phyloP scores from a whole-genome alignment of 2,329 filamentous ascomycete genomes.

The Fusarium anguioides region DNA sequence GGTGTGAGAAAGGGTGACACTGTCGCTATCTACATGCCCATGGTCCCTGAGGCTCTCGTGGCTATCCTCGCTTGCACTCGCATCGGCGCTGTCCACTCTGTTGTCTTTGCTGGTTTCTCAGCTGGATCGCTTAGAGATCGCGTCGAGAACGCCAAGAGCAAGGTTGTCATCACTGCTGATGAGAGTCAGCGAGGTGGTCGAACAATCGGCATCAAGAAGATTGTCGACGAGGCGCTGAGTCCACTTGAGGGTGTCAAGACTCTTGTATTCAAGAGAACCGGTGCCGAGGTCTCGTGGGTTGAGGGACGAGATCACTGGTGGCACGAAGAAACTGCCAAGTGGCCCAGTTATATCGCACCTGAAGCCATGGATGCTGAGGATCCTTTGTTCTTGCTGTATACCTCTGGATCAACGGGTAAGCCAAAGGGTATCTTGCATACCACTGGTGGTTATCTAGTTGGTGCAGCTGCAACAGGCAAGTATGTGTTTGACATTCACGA shows the following conservation, averaged over 20 bases:
- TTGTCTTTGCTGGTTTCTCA: conserved; percentile 95
- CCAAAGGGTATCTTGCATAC: conserved; percentile 97
- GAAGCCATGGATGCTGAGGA: conserved; percentile 90
- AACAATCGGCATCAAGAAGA: conserved; percentile 93
- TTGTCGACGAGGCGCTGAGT: conserved; percentile 90
- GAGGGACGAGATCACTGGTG: conserved; percentile 89
- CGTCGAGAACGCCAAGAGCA: conserved; percentile 85
- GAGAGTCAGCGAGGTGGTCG: conserved; percentile 95
- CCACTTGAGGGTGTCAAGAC: conserved; percentile 83
- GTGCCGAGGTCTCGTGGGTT: conserved; percentile 86
- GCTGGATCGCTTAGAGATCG: conserved; percentile 91
- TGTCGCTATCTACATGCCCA: conserved; percentile 93
- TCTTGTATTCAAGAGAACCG: conserved; percentile 90
- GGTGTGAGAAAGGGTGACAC: conserved; percentile 95
- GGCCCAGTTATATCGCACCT: conserved; percentile 86
- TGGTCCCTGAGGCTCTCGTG: conserved; percentile 93
- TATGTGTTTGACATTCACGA: conserved; percentile 97
- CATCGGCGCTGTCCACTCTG: conserved; percentile 92
- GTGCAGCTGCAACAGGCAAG: conserved; percentile 89
- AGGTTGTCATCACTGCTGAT: conserved; percentile 91
- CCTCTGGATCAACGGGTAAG: conserved; percentile 93
- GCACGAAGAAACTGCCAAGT: conserved; percentile 95
- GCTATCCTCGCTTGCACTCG: conserved; percentile 81
- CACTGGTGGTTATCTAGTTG: conserved; percentile 87
- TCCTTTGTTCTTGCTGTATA: conserved; percentile 93